A percentile compares a stretch with the other conserved stretches of the same genome.
Conservation (phyloP, 1,284 basidiomycete genomes). For the Ganoderma resinaceum region DNA sequence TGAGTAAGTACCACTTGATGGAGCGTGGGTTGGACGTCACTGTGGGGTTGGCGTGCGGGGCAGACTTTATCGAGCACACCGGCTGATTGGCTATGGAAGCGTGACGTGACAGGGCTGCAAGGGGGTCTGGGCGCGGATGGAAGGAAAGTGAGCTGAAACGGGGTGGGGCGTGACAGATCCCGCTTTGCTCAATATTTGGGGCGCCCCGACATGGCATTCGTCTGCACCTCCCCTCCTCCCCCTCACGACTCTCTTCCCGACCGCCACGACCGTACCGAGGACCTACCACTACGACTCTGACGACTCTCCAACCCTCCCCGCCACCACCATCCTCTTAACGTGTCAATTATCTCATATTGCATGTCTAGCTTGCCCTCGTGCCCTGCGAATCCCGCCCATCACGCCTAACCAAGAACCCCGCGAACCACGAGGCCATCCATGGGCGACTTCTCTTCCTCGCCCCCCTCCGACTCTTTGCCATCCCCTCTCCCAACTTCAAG, state of each 20-base stretch:
- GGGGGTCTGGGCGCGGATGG: conserved; percentile 15
- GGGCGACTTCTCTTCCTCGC: conserved; percentile 36
- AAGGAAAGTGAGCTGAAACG: conserved; percentile 20
- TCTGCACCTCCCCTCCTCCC: conserved; percentile 8
- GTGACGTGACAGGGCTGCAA: conserved; percentile 8
- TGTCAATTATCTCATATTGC: conserved; percentile 23
- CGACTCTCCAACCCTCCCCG: conserved; percentile 10
- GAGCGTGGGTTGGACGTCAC: conserved; percentile 4
- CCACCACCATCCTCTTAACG: conserved; percentile 29
- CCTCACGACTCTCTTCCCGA: conserved; percentile 23
- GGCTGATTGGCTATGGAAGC: conserved; percentile 10
- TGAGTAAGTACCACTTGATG: not conserved
- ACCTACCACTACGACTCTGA: conserved; percentile 12
- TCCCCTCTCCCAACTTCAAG: conserved; percentile 22
- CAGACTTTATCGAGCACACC: not conserved
- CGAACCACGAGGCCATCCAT: conserved; percentile 40
- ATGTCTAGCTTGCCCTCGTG: conserved; percentile 36
- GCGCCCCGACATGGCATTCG: conserved; percentile 10
- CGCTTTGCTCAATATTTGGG: conserved; percentile 20
- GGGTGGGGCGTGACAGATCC: conserved; percentile 12
- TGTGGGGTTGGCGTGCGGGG: conserved; percentile 3
- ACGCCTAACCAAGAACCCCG: conserved; percentile 32
- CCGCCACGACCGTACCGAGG: conserved; percentile 15
- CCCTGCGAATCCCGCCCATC: conserved; percentile 28
- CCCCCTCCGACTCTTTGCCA: conserved; percentile 34